These are phyloP conservation scores for Fusarium longipes DNA, from an alignment of 2,329 filamentous ascomycete species.

Conservation along the genomic window DNA sequence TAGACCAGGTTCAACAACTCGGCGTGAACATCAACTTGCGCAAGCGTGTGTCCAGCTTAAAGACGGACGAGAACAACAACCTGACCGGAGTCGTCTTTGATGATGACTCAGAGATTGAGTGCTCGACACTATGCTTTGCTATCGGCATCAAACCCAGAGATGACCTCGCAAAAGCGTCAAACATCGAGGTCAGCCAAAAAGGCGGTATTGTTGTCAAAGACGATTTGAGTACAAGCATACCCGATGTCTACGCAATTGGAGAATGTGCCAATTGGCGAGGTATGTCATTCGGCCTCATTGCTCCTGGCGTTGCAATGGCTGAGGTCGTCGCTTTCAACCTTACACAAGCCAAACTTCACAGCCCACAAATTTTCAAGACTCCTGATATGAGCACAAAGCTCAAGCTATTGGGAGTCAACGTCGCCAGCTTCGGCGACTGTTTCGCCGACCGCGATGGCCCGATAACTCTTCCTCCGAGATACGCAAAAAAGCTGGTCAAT, in stretches of 20 bases:
- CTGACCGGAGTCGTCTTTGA: conserved; percentile 83
- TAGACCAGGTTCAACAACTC: conserved; percentile 81
- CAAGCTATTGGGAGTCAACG: conserved; percentile 89
- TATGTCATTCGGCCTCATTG: conserved; percentile 89
- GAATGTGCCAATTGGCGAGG: conserved; percentile 92
- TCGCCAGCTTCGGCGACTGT: conserved; percentile 93
- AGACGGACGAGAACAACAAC: conserved; percentile 72
- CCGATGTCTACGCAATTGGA: conserved; percentile 86
- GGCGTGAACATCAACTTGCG: conserved; percentile 84
- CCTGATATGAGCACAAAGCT: conserved; percentile 93
- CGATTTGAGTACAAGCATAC: conserved; percentile 74
- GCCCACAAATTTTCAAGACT: conserved; percentile 76
- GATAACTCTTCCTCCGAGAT: conserved; percentile 74
- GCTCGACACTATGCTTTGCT: conserved; percentile 87
- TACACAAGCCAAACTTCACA: conserved; percentile 80
- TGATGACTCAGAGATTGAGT: conserved; percentile 80
- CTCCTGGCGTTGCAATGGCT: conserved; percentile 91
- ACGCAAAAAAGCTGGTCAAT: conserved; percentile 49
- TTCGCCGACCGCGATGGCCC: conserved; percentile 90
- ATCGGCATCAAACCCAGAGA: conserved; percentile 87
- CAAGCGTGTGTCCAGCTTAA: conserved; percentile 78
- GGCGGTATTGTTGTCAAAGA: conserved; percentile 79
- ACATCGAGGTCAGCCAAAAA: conserved; percentile 77
- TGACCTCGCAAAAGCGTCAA: conserved; percentile 75
- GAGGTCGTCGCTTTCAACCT: conserved; percentile 92